Base-by-base conservation (phyloP, 2,329 filamentous ascomycete species). In the Fusarium burgessii region DNA sequence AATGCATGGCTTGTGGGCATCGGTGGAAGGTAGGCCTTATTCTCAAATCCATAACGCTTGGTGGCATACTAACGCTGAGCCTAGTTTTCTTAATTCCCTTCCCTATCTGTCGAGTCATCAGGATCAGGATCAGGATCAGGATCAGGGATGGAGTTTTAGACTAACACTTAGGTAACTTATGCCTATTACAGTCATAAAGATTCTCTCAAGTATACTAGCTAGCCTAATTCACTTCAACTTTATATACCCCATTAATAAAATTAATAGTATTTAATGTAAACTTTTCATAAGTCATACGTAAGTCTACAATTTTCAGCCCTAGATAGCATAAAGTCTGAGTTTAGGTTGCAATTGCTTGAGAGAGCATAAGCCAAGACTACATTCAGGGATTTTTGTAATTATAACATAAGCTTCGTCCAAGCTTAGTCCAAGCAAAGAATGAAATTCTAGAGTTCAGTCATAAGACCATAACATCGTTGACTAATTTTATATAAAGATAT, bases 1-100 rank as follows among this genome's bases (percentile, higher is more conserved):
- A 91, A 79, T 92, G 90, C 78, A 89, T 89, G 78, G 85, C 88
- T 70, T 92, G 90, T 77, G 90, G 90, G 50, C 87, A 92, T 78
- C 86, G 90, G 59, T 92, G 90, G 90, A 92, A 92, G 88, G 90
- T 91, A 83, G 79, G 86, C 77, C 20, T 42, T 38, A 35, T 33
- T 7, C 18, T 23, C 23, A 54, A 41, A 43, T 29, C 7, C 29
- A 68, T 73, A 18, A 77, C 68, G 12, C 14, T 33, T 36, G 7
- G 52, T 18, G 47, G 36, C 20, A 9, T 51, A 40, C 47, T 51
- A 40, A 51, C 33, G 13, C 23, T 20, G 13, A 27, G 17, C 12
- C 38, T 33, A 75, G 72, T 75, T 75, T 65, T 78, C 77, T 49
- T 78, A 52, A 51, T 40, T 25, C n/a, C 15, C 25, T 27, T 25